A percentile compares a stretch with the other conserved stretches of the same genome.
Evolutionary conservation across 441 rosid genomes (phyloP).

Genomic region (Erodium moschatum): DNA sequence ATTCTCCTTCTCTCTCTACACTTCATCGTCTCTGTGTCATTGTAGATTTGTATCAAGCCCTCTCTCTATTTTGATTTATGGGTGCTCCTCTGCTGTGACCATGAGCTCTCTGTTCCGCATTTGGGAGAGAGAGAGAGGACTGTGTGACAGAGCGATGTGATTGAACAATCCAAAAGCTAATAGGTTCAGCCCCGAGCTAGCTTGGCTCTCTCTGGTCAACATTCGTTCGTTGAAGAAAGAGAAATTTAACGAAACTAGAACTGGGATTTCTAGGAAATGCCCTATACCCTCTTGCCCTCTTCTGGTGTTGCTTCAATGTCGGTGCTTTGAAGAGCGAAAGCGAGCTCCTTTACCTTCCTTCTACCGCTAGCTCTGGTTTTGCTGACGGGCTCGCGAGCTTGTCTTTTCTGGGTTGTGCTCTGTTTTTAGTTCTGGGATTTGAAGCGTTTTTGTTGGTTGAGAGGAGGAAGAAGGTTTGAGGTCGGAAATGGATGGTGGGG

Average conservation of each 20-base stretch:
- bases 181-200: not conserved
- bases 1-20: slow-evolving; percentile 27
- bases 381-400: too few species aligned
- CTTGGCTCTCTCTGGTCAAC: slow-evolving; percentile 8
- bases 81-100: slow-evolving; percentile 21
- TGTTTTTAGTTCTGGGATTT: not conserved
- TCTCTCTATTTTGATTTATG: slow-evolving; percentile 4
- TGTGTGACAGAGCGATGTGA: slow-evolving; percentile 46
- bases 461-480: not conserved
- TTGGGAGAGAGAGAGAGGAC: slow-evolving; percentile 16
- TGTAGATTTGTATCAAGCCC: not conserved
- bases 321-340: not conserved
- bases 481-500: slow-evolving; percentile 18
- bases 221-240: slow-evolving; percentile 11
- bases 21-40: not conserved
- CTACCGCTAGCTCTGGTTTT: not conserved
- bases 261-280: not conserved
- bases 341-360: not conserved
- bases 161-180: slow-evolving; percentile 32
- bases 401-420: not conserved
- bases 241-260: slow-evolving; percentile 12
- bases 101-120: slow-evolving; percentile 25
- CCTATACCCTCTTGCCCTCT: not conserved
- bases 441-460: too few species aligned
- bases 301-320: not conserved